A percentile compares a stretch with the other conserved stretches of the same genome.
Evolutionary conservation across 345 rosid genomes (phyloP).

Genomic region (Lenwebbia sp.): DNA sequence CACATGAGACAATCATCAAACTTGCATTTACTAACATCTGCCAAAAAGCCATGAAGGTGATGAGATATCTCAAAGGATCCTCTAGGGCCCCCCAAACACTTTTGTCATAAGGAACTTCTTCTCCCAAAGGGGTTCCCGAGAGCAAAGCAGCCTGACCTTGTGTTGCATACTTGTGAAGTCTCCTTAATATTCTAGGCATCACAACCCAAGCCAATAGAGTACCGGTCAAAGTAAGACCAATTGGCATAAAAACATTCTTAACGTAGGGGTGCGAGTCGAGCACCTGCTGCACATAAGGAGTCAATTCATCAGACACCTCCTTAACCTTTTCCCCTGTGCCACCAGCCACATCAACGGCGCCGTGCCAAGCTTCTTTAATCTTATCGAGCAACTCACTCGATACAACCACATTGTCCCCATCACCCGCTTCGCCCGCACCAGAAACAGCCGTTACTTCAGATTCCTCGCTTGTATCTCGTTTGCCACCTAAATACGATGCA

Average conservation of each 20-base stretch:
- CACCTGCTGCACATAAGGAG: constrained; percentile 44
- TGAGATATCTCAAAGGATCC: constrained; percentile 72
- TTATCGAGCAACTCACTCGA: constrained; percentile 48
- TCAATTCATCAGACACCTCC: constrained; percentile 43
- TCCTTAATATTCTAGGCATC: constrained; percentile 72
- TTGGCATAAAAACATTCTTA: constrained; percentile 48
- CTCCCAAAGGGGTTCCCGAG: constrained; percentile 19
- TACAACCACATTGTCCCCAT: constrained; percentile 10
- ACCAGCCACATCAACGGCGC: constrained; percentile 28
- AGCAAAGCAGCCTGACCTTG: constrained; percentile 46
- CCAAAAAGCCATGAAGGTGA: constrained; percentile 73
- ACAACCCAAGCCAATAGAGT: constrained; percentile 78
- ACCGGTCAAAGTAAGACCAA: constrained; percentile 39
- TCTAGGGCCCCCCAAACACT: constrained; percentile 89
- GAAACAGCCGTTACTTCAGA: constrained; percentile 22
- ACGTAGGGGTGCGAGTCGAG: constrained; percentile 62
- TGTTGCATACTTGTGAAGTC: constrained; percentile 49
- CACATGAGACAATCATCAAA: not conserved
- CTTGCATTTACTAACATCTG: constrained; percentile 46
- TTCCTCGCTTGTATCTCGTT: constrained; percentile 18
- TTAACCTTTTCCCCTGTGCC: constrained; percentile 47
- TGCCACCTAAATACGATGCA: constrained; percentile 39
- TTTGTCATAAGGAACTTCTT: constrained; percentile 59
- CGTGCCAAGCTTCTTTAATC: constrained; percentile 45
- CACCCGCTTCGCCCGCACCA: constrained; percentile 20